Base-by-base conservation (phyloP, 306 rosid genomes). In the Quercus engelmannii region DNA sequence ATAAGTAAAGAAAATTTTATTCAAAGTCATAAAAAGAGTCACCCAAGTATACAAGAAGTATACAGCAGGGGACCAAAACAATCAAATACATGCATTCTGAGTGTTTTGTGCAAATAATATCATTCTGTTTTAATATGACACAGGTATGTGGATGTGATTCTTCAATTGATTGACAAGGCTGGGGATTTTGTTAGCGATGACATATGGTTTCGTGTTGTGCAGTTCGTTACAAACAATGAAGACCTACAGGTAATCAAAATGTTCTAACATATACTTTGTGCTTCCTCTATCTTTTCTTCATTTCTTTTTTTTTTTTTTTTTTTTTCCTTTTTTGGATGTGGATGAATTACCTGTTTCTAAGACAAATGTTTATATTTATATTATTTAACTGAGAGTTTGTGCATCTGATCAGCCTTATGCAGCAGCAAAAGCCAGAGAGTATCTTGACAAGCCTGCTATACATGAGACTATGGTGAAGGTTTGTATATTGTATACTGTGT, bases 391-490 rank as follows among this genome's bases (percentile, higher is more conserved):
- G 75, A 78, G 78, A 73, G 57, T 58, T 71, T 85, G 57, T 89
- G 87, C 76, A 83, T 87, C 85, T 85, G 74, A 82, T 84, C 90
- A 96, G 99, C 92, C 97, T 61, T 96, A 96, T 86, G 99, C 99
- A 28, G 99, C 98, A 19, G 91, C 89, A 56, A 96, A 93, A 90
- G 99, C 94, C 30, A 92, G 96, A 77, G 99, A 96, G 76, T 96
- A 96, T 87, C 96, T 96, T 82, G 99, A 93, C 83, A 96, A 96
- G 85, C 94, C 98, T 52, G 99, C 99, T 56, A 91, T 96, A 88
- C 99, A 96, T 67, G 98, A 96, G 89, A 96, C 99, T 55, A 96
- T 93, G 99, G 99, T 96, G 79, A 96, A 96, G 99, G 99, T 96
- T 80, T 51, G 95, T 90, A 20, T 81, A 7, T 23, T 68, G 73